A percentile compares a stretch with the other conserved stretches of the same genome.
Evolutionary conservation across 2,329 filamentous ascomycete genomes (phyloP).

Genomic region (Colletotrichum truncatum): DNA sequence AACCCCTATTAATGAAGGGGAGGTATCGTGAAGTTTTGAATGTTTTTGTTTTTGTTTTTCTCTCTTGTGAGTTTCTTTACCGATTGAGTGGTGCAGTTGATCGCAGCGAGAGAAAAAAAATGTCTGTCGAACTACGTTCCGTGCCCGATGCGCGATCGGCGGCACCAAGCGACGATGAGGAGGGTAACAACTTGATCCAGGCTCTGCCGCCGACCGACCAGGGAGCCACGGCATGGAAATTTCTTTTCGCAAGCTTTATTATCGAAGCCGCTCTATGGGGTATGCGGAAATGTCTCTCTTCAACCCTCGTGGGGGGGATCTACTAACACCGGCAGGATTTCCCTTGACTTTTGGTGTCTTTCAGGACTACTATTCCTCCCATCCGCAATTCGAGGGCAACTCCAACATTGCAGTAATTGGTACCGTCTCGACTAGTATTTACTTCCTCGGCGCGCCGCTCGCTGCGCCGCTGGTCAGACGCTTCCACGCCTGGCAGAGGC

Average conservation of each 20-base stretch:
- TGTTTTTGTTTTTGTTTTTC: not conserved
- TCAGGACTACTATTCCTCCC: slow-evolving; percentile 38
- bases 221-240: slow-evolving; percentile 34
- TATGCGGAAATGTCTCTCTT: not conserved
- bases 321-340: slow-evolving; percentile 32
- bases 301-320: not conserved
- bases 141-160: not conserved
- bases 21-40: not conserved
- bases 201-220: slow-evolving; percentile 32
- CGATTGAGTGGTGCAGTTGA: too few species aligned
- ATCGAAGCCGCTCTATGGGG: slow-evolving; percentile 38
- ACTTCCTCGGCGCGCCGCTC: slow-evolving; percentile 37
- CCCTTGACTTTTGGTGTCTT: slow-evolving; percentile 39
- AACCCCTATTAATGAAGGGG: not conserved
- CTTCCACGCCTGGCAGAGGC: slow-evolving; percentile 28
- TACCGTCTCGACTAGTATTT: slow-evolving; percentile 36
- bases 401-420: slow-evolving; percentile 37
- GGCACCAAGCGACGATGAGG: slow-evolving; percentile 17
- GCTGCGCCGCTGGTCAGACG: slow-evolving; percentile 33
- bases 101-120: not conserved
- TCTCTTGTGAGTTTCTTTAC: too few species aligned
- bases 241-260: slow-evolving; percentile 33
- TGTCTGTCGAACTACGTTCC: slow-evolving; percentile 10
- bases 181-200: slow-evolving; percentile 24
- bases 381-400: slow-evolving; percentile 35